phyloP scores from a whole-genome alignment of 1,284 basidiomycete species.

The Apiotrichum sp. region DNA sequence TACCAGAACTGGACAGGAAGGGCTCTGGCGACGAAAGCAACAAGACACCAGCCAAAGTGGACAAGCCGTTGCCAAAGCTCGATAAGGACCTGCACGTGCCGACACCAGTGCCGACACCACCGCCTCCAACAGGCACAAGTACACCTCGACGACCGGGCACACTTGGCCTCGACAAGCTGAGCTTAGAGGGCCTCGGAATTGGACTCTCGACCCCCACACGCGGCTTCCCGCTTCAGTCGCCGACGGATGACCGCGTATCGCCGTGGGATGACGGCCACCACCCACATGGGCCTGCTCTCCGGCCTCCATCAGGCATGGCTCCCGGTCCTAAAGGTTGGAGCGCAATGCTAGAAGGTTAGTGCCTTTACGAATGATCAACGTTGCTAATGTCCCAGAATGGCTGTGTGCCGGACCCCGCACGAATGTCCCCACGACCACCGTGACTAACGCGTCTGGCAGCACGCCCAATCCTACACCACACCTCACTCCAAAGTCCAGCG shows the following conservation, averaged over 20 bases:
- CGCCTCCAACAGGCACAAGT: not conserved
- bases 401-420: conserved; percentile 27
- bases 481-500: not conserved
- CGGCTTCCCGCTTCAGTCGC: conserved; percentile 18
- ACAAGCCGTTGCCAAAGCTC: conserved; percentile 9
- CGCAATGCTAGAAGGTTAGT: conserved; percentile 38
- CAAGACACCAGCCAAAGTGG: not conserved
- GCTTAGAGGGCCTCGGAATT: not conserved
- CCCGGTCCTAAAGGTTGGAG: conserved; percentile 35
- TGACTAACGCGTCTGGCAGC: not conserved
- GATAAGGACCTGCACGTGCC: conserved; percentile 3
- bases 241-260: conserved; percentile 17
- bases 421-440: not conserved
- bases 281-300: not conserved
- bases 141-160: not conserved
- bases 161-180: conserved; percentile 1
- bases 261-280: not conserved
- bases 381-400: conserved; percentile 28
- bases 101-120: too few relatives aligned
- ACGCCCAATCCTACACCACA: conserved; percentile 1
- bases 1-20: not conserved
- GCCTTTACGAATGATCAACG: not conserved
- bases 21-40: not conserved
- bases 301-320: not conserved
- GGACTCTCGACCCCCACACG: not conserved